Conservation (phyloP, 83 land plant genomes). For the Picea engelmannii region DNA sequence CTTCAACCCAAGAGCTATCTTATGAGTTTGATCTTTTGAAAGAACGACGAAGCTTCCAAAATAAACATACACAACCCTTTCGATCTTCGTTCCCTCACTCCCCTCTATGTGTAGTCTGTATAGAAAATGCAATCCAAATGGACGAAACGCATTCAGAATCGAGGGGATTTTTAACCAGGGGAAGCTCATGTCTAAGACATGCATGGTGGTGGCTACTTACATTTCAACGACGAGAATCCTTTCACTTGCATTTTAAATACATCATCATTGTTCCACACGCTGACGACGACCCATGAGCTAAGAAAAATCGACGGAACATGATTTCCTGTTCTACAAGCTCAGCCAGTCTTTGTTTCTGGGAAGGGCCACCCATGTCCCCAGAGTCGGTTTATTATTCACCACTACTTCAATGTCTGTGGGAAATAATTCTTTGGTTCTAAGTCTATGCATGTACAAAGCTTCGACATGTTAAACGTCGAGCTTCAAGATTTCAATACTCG, state of each 20-base stretch:
- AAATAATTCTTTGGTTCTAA: slow-evolving; percentile 47
- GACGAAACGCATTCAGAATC: slow-evolving; percentile 47
- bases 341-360: slow-evolving; percentile 24
- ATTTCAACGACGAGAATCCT: slow-evolving; percentile 21
- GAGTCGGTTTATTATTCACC: slow-evolving; percentile 24
- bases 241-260: slow-evolving; percentile 41
- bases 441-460: slow-evolving; percentile 24
- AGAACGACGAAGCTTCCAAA: no score
- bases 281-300: slow-evolving; percentile 44
- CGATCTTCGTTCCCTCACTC: slow-evolving; percentile 17
- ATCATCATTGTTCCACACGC: slow-evolving; percentile 54
- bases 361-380: slow-evolving; percentile 42
- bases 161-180: slow-evolving; percentile 63
- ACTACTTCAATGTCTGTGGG: slow-evolving; percentile 52
- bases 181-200: slow-evolving; percentile 29
- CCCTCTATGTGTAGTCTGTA: slow-evolving; percentile 60
- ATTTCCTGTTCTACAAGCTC: slow-evolving; percentile 16
- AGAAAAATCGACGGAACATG: slow-evolving; percentile 1
- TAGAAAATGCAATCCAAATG: slow-evolving; percentile 68
- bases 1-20: no score
- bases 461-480: slow-evolving; percentile 25
- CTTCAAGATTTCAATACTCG: slow-evolving; percentile 21
- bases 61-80: no score
- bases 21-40: no score
- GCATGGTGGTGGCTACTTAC: slow-evolving; percentile 30